Conservation (phyloP, 2,329 filamentous ascomycete species). For the Aspergillus sp. region DNA sequence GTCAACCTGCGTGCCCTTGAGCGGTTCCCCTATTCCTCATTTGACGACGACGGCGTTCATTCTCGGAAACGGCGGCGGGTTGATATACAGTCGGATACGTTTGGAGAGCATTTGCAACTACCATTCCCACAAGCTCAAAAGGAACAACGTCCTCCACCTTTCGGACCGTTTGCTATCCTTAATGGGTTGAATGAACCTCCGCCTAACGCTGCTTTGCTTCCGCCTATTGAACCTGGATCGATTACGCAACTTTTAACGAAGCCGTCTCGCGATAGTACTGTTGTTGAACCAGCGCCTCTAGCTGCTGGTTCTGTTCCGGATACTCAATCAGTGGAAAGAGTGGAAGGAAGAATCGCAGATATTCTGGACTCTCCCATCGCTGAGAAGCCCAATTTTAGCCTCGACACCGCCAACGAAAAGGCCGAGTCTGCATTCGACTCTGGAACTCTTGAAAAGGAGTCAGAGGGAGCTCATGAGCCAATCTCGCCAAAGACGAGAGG, state of each 20-base stretch:
- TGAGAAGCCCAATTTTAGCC: slow-evolving; percentile 24
- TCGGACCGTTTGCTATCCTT: slow-evolving; percentile 54
- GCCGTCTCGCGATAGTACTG: slow-evolving; percentile 34
- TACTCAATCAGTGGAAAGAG: slow-evolving; percentile 33
- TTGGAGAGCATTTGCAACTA: slow-evolving; percentile 51
- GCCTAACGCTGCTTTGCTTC: slow-evolving; percentile 63
- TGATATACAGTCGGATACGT: slow-evolving; percentile 46
- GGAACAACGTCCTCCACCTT: slow-evolving; percentile 49
- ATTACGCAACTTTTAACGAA: slow-evolving; percentile 43
- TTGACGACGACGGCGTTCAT: slow-evolving; percentile 42
- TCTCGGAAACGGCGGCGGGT: slow-evolving; percentile 50
- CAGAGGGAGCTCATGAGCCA: slow-evolving; percentile 26
- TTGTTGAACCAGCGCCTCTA: slow-evolving; percentile 28
- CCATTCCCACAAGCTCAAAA: slow-evolving; percentile 54
- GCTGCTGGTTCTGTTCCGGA: slow-evolving; percentile 26
- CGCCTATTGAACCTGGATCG: slow-evolving; percentile 61
- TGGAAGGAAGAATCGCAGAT: slow-evolving; percentile 42
- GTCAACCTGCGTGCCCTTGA: slow-evolving; percentile 54
- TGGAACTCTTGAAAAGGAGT: slow-evolving; percentile 3
- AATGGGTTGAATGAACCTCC: slow-evolving; percentile 68
- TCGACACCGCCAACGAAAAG: slow-evolving; percentile 15
- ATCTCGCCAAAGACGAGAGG: slow-evolving; percentile 39
- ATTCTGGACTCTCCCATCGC: slow-evolving; percentile 37
- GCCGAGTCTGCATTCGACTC: slow-evolving; percentile 17
- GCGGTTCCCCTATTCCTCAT: slow-evolving; percentile 47